Conservation (phyloP, 768 basidiomycete species). For the Xerocomellus dryophilus region DNA sequence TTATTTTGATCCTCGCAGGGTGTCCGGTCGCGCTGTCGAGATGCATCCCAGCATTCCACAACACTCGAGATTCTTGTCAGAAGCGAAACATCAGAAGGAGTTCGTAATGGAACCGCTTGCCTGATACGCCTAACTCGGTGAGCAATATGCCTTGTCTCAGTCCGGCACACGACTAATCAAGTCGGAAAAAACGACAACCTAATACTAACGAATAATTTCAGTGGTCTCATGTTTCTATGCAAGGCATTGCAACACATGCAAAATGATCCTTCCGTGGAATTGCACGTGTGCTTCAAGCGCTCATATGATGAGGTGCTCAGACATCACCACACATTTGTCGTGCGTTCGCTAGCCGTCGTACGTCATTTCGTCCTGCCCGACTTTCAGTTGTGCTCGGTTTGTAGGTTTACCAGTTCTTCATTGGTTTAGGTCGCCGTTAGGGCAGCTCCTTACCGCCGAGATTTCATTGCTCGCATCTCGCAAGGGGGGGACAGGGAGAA, state of each 20-base stretch:
- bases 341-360: conserved; percentile 48
- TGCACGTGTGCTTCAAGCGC: conserved; percentile 66
- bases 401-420: neutral
- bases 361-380: conserved; percentile 11
- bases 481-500: conserved; percentile 63
- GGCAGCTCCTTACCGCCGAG: conserved; percentile 57
- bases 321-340: conserved; percentile 64
- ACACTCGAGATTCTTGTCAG: conserved; percentile 63
- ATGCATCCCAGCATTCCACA: conserved; percentile 39
- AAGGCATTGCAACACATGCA: conserved; percentile 67
- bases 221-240: conserved; percentile 67
- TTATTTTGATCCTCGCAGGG: conserved; percentile 43
- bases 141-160: conserved; percentile 23
- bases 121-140: conserved; percentile 67
- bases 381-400: neutral
- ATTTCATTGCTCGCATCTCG: conserved; percentile 60
- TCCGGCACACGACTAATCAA: neutral
- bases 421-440: conserved; percentile 52
- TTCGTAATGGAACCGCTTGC: conserved; percentile 55
- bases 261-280: conserved; percentile 46
- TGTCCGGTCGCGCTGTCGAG: conserved; percentile 54
- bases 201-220: conserved; percentile 26
- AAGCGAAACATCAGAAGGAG: conserved; percentile 43
- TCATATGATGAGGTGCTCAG: conserved; percentile 67
- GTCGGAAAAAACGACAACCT: conserved; percentile 2